A percentile compares a stretch with the other conserved stretches of the same genome.
phyloP scores from a whole-genome alignment of 2,329 filamentous ascomycete genomes.

The Cryphonectria carpinicola region DNA sequence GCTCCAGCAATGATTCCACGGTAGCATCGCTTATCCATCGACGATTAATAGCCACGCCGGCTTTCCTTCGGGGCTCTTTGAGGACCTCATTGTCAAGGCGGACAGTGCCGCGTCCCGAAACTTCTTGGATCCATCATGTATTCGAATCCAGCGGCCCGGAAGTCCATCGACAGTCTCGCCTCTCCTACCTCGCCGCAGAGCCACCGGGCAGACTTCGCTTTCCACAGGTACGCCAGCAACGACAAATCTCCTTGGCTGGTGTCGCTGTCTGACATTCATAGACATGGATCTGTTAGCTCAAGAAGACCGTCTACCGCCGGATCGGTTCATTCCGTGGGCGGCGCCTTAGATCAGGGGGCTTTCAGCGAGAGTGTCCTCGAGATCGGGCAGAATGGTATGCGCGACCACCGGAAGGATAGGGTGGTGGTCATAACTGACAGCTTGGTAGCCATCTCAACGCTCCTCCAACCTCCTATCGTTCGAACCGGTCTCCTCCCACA shows the following conservation, averaged over 20 bases:
- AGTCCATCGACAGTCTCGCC: slow-evolving; percentile 68
- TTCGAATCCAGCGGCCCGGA: slow-evolving; percentile 60
- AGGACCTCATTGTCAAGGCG: slow-evolving; percentile 17
- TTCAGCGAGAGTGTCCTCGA: slow-evolving; percentile 65
- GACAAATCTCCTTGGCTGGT: neutral
- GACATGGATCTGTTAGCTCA: slow-evolving; percentile 29
- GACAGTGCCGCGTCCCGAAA: slow-evolving; percentile 13
- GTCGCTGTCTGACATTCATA: slow-evolving; percentile 6
- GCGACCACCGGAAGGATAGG: neutral
- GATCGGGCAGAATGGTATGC: slow-evolving; percentile 79
- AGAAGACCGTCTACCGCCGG: slow-evolving; percentile 84
- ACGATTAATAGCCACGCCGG: slow-evolving; percentile 23
- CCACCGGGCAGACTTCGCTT: slow-evolving; percentile 60
- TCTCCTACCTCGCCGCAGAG: slow-evolving; percentile 53
- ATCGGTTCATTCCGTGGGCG: slow-evolving; percentile 85
- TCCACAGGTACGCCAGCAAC: slow-evolving; percentile 55
- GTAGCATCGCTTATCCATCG: slow-evolving; percentile 39
- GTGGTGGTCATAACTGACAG: slow-evolving; percentile 22
- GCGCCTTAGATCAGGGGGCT: slow-evolving; percentile 69
- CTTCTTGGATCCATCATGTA: slow-evolving; percentile 55
- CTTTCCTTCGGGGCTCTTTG: slow-evolving; percentile 17
- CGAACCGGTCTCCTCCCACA: slow-evolving; percentile 85
- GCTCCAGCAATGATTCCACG: slow-evolving; percentile 53
- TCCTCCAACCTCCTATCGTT: slow-evolving; percentile 89
- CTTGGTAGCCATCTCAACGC: slow-evolving; percentile 78